phyloP scores from a whole-genome alignment of 2,329 filamentous ascomycete species.

The Rhinocladiella mackenziei region DNA sequence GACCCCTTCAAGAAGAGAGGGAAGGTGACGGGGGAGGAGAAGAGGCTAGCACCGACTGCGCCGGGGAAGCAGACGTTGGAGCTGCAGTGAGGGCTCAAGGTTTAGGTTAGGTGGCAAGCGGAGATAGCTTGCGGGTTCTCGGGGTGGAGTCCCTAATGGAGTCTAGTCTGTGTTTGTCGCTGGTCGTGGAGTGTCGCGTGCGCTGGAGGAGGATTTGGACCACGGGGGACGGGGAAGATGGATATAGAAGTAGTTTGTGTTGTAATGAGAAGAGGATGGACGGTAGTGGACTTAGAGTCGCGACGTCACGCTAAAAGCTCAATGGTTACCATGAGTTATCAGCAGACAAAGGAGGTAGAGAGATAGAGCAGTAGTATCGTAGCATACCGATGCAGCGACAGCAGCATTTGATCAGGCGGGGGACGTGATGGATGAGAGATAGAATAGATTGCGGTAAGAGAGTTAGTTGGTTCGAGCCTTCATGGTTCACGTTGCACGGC shows the following conservation, averaged over 20 bases:
- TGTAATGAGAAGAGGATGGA: background rate
- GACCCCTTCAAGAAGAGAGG: background rate
- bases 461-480: too few species aligned
- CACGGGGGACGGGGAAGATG: conserved; percentile 3
- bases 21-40: background rate
- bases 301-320: conserved; percentile 16
- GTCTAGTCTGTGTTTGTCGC: conserved; percentile 6
- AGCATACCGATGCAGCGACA: conserved; percentile 17
- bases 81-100: conserved; percentile 12
- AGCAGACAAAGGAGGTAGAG: conserved; percentile 18
- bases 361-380: conserved; percentile 26
- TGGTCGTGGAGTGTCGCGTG: conserved; percentile 17
- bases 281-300: conserved; percentile 9
- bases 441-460: too few species aligned
- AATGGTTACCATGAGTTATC: conserved; percentile 23
- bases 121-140: conserved; percentile 13
- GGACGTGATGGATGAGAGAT: too few species aligned
- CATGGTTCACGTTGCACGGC: conserved; percentile 5
- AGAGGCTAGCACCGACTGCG: background rate
- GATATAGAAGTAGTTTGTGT: conserved; percentile 9
- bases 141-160: conserved; percentile 20
- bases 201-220: conserved; percentile 5
- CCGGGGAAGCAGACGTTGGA: conserved; percentile 3
- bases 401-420: conserved; percentile 13
- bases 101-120: conserved; percentile 7